These are phyloP conservation scores for Debaryomyces sp. DNA, from an alignment of 1,139 yeast genomes.

Conservation along the genomic window DNA sequence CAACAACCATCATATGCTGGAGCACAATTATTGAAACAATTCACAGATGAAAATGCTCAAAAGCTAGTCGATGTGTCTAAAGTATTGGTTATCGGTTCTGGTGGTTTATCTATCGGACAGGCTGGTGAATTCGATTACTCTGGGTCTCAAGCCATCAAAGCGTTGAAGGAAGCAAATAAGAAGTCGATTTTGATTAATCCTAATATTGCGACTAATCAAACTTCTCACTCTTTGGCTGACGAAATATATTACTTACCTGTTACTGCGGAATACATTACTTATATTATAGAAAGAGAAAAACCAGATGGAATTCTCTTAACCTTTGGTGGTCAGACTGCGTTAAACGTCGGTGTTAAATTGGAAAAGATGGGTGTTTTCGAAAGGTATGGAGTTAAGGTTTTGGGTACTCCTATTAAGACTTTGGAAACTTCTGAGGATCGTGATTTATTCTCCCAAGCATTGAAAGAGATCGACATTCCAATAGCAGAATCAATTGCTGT, in stretches of 20 bases:
- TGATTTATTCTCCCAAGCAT: conserved; percentile 91
- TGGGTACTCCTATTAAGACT: conserved; percentile 96
- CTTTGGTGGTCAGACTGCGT: conserved; percentile 98
- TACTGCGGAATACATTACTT: conserved; percentile 91
- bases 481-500: conserved; percentile 97
- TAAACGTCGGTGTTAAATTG: conserved; percentile 92
- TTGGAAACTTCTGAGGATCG: conserved; percentile 97
- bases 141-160: conserved; percentile 97
- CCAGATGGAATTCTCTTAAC: conserved; percentile 96
- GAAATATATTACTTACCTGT: conserved; percentile 95
- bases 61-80: conserved; percentile 81
- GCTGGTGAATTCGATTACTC: conserved; percentile 99
- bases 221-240: conserved; percentile 94
- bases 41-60: conserved; percentile 35
- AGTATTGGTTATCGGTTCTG: conserved; percentile 94
- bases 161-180: conserved; percentile 87
- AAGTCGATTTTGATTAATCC: conserved; percentile 89
- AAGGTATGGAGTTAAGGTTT: conserved; percentile 87
- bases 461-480: conserved; percentile 91
- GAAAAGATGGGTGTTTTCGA: conserved; percentile 93
- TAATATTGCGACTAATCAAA: conserved; percentile 96
- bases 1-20: conserved; percentile 25
- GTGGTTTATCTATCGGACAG: conserved; percentile 97
- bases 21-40: conserved; percentile 40
- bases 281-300: conserved; percentile 91